Conservation (phyloP, 2,329 filamentous ascomycete genomes). For the Fusarium sp. region DNA sequence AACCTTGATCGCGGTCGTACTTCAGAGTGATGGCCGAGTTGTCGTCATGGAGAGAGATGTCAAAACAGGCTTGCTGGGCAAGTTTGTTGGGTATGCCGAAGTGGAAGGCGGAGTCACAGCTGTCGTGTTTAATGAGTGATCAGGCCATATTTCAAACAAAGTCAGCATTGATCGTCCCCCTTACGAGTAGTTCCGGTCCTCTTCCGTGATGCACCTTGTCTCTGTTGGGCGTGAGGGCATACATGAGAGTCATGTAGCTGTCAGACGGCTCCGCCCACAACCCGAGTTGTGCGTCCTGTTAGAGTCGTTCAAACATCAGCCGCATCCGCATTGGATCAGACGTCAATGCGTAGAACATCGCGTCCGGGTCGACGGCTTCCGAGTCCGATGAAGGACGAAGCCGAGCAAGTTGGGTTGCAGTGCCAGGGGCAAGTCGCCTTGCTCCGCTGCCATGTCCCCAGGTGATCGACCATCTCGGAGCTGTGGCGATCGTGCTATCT, state of each 20-base stretch:
- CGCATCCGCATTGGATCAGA: neutral
- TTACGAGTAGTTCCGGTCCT: neutral
- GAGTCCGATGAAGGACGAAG: constrained; percentile 16
- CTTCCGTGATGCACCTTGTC: constrained; percentile 7
- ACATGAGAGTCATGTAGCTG: neutral
- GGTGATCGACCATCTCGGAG: constrained; percentile 12
- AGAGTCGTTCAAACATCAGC: neutral
- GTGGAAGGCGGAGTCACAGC: constrained; percentile 58
- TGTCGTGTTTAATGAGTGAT: constrained; percentile 59
- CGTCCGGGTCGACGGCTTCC: constrained; percentile 25
- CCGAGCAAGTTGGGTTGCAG: constrained; percentile 23
- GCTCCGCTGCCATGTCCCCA: neutral
- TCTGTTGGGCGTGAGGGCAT: neutral
- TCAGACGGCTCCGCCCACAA: neutral
- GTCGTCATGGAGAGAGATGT: constrained; percentile 70
- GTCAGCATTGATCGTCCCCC: neutral
- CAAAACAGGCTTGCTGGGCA: constrained; percentile 65
- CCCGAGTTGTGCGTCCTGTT: neutral
- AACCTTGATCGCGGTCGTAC: constrained; percentile 71
- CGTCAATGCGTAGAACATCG: neutral
- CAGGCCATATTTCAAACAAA: neutral
- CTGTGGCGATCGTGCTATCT: constrained; percentile 17
- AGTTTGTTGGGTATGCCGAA: constrained; percentile 55
- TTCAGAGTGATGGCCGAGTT: constrained; percentile 70
- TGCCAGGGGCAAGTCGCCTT: constrained; percentile 22